Base-by-base conservation (phyloP, 352 stramenopile species). In the Globisporangium rhizosaccharum region DNA sequence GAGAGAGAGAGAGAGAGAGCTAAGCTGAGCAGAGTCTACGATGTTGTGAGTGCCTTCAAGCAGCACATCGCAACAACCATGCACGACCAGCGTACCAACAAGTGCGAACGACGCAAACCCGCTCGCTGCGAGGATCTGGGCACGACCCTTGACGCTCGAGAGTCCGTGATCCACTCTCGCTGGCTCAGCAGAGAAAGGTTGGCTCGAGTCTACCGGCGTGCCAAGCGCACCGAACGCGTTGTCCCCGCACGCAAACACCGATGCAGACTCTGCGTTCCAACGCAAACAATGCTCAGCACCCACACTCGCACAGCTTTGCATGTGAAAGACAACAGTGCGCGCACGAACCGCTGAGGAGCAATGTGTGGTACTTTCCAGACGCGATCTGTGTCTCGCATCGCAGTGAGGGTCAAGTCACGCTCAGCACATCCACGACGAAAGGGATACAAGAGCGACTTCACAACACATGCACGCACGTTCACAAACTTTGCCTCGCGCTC, bases 321-420 rank as follows among this genome's bases (percentile, higher is more conserved):
- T 28, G 28, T 17, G 30, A 17, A 44, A 11, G 30, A n/a, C 14
- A 20, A 20, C 41, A 20, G 17, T 25, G 17, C 53, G 52, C 30
- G 25, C 30, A 61, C 68, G 0, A 62, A 90, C 80, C 80, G 45
- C 74, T 87, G 12, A 90, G 68, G 54, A 92, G 71, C 12, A 92
- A 59, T 3, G 80, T 88, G 56, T 92, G 83, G 45, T 90, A 87
- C 53, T 88, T 87, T 15, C 83, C 80, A 0, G 80, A 92, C 9
- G 77, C 67, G 41, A 92, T 54, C 83, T 92, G 20, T 33, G 36
- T 28, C 37, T 20, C 14, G 7, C 47, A 48, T 11, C 4, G 11
- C 44, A 53, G 11, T 3, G 59, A 17, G 47, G 2, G 12, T 45
- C n/a, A 52, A 14, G 5, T 10, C 33, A 39, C 33, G 33, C 41